Base-by-base conservation (phyloP, 805 yeast species). In the Yamadazyma paraphyllophila region DNA sequence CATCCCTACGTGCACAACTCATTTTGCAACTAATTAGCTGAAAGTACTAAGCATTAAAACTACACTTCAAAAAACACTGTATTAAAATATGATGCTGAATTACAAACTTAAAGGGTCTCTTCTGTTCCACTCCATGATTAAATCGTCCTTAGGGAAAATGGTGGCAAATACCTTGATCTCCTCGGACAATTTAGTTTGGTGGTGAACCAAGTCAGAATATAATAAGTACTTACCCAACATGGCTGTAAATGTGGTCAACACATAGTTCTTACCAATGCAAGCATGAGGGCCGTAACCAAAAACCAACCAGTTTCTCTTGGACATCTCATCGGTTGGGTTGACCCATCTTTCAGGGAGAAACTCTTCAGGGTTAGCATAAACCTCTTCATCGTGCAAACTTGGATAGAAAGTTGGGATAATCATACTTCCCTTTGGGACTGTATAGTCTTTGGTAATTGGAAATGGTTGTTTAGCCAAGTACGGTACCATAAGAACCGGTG, bases 401-500 rank as follows among this genome's bases (percentile, higher is more conserved):
- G 99, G 98, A 66, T 92, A 95, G 54, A 89, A 69, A 6, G 97
- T 88, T 49, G 99, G 99, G 56, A 94, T 89, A 56, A 94, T 77
- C 99, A 94, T 94, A 24, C 97, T 77, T 38, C 98, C 98, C 71
- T 90, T 91, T 63, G 99, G 99, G 41, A 90, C 96, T 24, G 92
- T 82, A 71, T 94, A 94, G 46, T 75, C 78, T 12, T 85, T 84
- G 33, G 88, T 78, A 43, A 94, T 82, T 35, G 96, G 96, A 77
- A 87, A 94, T 11, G 78, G 71, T 65, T 89, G 77, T 76, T 94
- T 94, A 44, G 80, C 97, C 49, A 88, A 89, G 64, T 94, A 94
- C 43, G 99, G 99, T 50, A 94, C 98, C 99, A 94, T 94, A 47
- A 91, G 61, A 51, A 94, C 99, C 3, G 99, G 99, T 24, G 99